phyloP scores from a whole-genome alignment of 202 grass and related monocot genomes.

The Carex arenaria region DNA sequence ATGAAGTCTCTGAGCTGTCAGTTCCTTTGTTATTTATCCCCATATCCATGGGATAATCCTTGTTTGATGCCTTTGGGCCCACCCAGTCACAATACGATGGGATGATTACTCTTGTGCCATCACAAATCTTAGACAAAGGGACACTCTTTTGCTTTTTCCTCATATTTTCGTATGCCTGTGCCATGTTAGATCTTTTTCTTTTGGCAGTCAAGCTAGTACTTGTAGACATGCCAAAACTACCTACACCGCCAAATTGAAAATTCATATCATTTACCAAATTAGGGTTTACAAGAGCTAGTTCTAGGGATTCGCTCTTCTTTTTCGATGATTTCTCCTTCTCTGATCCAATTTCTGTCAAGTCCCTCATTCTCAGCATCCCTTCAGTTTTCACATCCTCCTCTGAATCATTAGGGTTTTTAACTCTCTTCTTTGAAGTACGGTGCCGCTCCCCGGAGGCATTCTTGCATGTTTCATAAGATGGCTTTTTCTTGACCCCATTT shows the following conservation, averaged over 20 bases:
- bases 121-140: conserved; percentile 54
- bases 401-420: conserved; percentile 51
- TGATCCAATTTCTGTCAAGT: conserved; percentile 79
- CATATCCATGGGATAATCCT: conserved; percentile 32
- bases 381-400: conserved; percentile 48
- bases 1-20: conserved; percentile 65
- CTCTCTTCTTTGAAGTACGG: conserved; percentile 51
- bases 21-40: conserved; percentile 31
- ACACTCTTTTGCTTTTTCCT: conserved; percentile 68
- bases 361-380: conserved; percentile 86
- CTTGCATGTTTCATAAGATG: conserved; percentile 8
- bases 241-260: conserved; percentile 33
- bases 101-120: conserved; percentile 55
- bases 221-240: conserved; percentile 6
- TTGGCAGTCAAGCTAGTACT: conserved; percentile 56
- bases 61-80: conserved; percentile 20
- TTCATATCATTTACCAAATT: conserved; percentile 44
- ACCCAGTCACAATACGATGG: conserved; percentile 68
- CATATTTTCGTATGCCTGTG: conserved; percentile 68
- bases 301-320: conserved; percentile 29
- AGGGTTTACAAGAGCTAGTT: conserved; percentile 46
- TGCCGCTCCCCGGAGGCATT: conserved; percentile 19
- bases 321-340: conserved; percentile 34
- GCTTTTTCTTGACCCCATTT: conserved; percentile 46
- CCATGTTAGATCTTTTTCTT: conserved; percentile 67